Evolutionary conservation across 352 stramenopile genomes (phyloP), one percentile per base, ranked within the genome.

Genomic region (Pythium angustatum): DNA sequence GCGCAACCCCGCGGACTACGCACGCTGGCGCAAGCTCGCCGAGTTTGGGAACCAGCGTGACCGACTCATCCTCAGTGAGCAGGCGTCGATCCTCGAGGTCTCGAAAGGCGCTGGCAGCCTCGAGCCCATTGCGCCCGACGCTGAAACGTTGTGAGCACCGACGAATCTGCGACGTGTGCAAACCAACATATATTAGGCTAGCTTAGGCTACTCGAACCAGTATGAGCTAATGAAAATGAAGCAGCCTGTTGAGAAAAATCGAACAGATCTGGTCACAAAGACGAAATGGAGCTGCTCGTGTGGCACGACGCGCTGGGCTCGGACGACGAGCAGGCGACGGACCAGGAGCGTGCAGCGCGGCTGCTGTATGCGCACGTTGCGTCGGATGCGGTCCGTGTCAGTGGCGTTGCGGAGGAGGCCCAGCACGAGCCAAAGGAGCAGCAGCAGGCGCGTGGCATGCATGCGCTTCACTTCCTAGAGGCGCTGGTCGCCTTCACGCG

Each of bases 231-330:
- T 27, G 9, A 34, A 53, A 53, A 26, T 53, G 43, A 34, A 53
- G 28, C n/a, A 53, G 48, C 12, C 22, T 51, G 28, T 22, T 51
- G 44, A 51, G 44, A 47, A n/a, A n/a, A n/a, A n/a, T n/a, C n/a
- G n/a, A n/a, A n/a, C n/a, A n/a, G n/a, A 47, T 24, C 38, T 44
- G 38, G 7, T 24, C 12, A 67, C n/a, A n/a, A n/a, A n/a, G n/a
- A n/a, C n/a, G n/a, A 38, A 51, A 79, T 75, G 78, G 72, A 79
- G 73, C 71, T 90, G 56, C 68, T 90, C 17, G 49, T 90, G 26
- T 90, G 78, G 78, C 78, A 87, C 58, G 79, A 84, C 36, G 72
- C 68, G 62, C 72, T 90, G 17, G 81, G 81, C 34, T 83, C 69
- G 17, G 79, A 90, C 71, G 81, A 90, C 34, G 81, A 90, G 67